Base-by-base conservation (phyloP, 2,329 filamentous ascomycete species). In the Pyricularia sp. region DNA sequence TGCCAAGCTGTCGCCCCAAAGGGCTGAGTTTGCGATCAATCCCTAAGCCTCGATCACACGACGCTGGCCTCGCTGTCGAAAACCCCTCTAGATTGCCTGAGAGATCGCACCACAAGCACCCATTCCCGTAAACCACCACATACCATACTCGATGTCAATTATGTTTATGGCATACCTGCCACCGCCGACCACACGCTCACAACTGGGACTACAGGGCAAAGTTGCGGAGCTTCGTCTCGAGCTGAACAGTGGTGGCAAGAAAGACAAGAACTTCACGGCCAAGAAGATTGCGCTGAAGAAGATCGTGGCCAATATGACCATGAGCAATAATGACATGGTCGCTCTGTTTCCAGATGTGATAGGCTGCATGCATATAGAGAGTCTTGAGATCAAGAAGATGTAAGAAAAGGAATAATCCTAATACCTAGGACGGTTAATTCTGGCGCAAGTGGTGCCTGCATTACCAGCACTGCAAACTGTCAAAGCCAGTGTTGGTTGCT, bases 251-350 rank as follows among this genome's bases (percentile, higher is more conserved):
- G 93, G 93, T 78, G 91, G 92, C 73, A 97, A 97, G 85, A 99
- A 98, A 84, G 95, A 99, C 83, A 98, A 97, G 86, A 97, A 96
- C 81, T 91, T 93, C 81, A 87, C 90, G 64, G 88, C 89, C 73
- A 99, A 98, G 85, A 98, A 98, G 87, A 96, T 97, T 77, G 94
- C 95, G 12, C 86, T 99, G 72, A 99, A 99, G 86, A 97, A 97
- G 86, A 98, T 99, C 74, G 95, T 99, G 75, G 95, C 95, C 78
- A 99, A 99, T 79, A 99, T 99, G 95, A 99, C 95, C 72, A 99
- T 99, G 95, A 98, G 94, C 87, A 99, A 99, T 82, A 99, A 98
- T 77, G 95, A 99, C 80, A 99, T 99, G 95, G 91, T 98, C 69
- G 93, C 93, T 58, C 84, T 99, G 68, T 99, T 99, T 75, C 93